Conservation (phyloP, 495 filamentous ascomycete species). For the Terfezia boudieri region DNA sequence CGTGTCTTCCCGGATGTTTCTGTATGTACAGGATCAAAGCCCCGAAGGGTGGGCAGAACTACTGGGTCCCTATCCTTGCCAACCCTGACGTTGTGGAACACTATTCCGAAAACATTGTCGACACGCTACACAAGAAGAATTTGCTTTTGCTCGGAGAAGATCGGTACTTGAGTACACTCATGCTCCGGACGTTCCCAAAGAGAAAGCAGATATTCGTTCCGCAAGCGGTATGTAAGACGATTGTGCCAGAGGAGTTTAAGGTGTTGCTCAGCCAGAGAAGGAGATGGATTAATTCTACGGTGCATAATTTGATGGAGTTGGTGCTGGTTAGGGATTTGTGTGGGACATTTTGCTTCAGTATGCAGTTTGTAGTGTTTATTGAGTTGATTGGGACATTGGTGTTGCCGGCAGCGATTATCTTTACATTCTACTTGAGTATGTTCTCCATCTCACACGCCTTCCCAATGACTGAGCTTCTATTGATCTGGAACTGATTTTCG, state of each 20-base stretch:
- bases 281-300: slow-evolving; percentile 98
- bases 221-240: slow-evolving; percentile 95
- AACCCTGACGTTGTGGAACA: slow-evolving; percentile 98
- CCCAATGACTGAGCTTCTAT: background rate
- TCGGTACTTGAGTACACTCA: slow-evolving; percentile 88
- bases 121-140: slow-evolving; percentile 97
- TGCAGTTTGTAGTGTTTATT: slow-evolving; percentile 97
- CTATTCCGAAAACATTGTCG: slow-evolving; percentile 98
- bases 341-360: slow-evolving; percentile 98
- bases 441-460: slow-evolving; percentile 6
- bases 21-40: slow-evolving; percentile 99
- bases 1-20: slow-evolving; percentile 96
- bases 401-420: slow-evolving; percentile 82
- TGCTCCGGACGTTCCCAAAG: slow-evolving; percentile 98
- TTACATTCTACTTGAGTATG: slow-evolving; percentile 88
- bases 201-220: slow-evolving; percentile 97
- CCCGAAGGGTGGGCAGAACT: slow-evolving; percentile 94
- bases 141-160: slow-evolving; percentile 86
- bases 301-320: slow-evolving; percentile 96
- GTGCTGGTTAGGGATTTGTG: slow-evolving; percentile 90
- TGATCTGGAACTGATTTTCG: slow-evolving; percentile 7
- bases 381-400: slow-evolving; percentile 90
- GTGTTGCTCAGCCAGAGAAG: slow-evolving; percentile 85
- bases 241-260: slow-evolving; percentile 78
- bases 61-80: slow-evolving; percentile 97